Evolutionary conservation across 1,284 basidiomycete genomes (phyloP).

Genomic region (Austroboletus novae-zelandiae): DNA sequence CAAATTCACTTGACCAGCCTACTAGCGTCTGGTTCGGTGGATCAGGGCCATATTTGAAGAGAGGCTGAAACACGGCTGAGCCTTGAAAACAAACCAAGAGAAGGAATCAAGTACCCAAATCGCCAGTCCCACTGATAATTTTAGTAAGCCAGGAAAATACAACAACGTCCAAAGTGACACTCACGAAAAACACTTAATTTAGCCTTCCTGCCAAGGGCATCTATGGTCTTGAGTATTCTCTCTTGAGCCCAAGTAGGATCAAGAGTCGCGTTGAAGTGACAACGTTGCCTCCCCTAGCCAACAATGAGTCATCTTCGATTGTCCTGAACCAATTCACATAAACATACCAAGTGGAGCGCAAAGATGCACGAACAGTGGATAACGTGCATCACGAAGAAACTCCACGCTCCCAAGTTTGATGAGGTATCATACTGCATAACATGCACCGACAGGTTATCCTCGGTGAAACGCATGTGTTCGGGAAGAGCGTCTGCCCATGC

Average conservation of each 20-base stretch:
- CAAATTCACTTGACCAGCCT: conserved; percentile 57
- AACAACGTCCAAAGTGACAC: conserved; percentile 29
- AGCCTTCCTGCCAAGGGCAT: conserved; percentile 59
- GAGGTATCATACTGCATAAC: conserved; percentile 72
- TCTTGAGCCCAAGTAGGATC: conserved; percentile 51
- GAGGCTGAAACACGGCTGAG: conserved; percentile 42
- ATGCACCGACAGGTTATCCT: conserved; percentile 65
- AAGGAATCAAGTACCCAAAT: conserved; percentile 51
- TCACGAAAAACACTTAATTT: conserved; percentile 66
- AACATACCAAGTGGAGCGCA: conserved; percentile 60
- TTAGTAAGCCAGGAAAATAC: conserved; percentile 5
- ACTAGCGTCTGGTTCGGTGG: conserved; percentile 49
- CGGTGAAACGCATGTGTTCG: conserved; percentile 63
- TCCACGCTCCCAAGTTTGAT: conserved; percentile 75
- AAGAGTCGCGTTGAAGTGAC: conserved; percentile 23
- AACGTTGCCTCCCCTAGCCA: conserved; percentile 32
- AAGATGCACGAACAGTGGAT: conserved; percentile 64
- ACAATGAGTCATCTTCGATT: not conserved
- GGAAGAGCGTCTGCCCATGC: conserved; percentile 65
- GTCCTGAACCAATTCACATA: not conserved
- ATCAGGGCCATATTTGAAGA: conserved; percentile 60
- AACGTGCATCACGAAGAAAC: conserved; percentile 69
- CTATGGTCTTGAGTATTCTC: conserved; percentile 57
- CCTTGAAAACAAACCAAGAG: not conserved
- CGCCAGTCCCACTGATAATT: conserved; percentile 53